phyloP scores from a whole-genome alignment of 352 stramenopile species.

The Heterotrichella gracilis region DNA sequence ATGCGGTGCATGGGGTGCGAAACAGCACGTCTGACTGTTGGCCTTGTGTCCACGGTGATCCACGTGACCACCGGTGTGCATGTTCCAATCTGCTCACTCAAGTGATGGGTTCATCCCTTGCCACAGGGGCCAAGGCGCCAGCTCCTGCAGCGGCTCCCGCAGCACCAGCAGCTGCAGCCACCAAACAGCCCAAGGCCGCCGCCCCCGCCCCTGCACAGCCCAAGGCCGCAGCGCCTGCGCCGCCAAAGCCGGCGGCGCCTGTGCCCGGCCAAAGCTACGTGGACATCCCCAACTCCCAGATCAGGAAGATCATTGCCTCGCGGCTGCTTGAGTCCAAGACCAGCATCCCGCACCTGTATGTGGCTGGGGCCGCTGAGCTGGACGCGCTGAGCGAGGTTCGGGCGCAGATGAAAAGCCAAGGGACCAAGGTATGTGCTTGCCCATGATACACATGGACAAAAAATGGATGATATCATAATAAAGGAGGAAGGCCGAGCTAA shows the following conservation, averaged over 20 bases:
- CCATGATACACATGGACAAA: too few species aligned
- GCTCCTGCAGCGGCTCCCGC: conserved; percentile 9
- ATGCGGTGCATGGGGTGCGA: too few species aligned
- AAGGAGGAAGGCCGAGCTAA: too few species aligned
- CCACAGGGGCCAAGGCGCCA: neutral
- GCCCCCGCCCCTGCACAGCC: neutral
- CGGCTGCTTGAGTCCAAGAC: conserved; percentile 76
- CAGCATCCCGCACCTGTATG: conserved; percentile 77
- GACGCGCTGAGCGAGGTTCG: conserved; percentile 49
- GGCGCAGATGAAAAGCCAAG: conserved; percentile 54
- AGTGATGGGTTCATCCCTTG: neutral
- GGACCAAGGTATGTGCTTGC: too few species aligned
- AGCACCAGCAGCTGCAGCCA: conserved; percentile 22
- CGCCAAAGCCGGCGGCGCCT: neutral
- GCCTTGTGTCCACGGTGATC: conserved; percentile 15
- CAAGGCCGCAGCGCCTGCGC: neutral
- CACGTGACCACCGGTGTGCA: neutral
- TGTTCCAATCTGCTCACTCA: neutral
- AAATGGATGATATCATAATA: too few species aligned
- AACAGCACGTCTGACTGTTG: too few species aligned
- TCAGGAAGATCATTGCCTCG: conserved; percentile 92
- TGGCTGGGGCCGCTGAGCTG: conserved; percentile 68
- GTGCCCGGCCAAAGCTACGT: conserved; percentile 27
- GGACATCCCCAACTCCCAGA: conserved; percentile 54
- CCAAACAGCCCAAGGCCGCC: neutral